Percentiles rank a stretch among this genome's conserved stretches.
Conservation (phyloP, 2,329 filamentous ascomycete species). For the Fusarium nematophilum region DNA sequence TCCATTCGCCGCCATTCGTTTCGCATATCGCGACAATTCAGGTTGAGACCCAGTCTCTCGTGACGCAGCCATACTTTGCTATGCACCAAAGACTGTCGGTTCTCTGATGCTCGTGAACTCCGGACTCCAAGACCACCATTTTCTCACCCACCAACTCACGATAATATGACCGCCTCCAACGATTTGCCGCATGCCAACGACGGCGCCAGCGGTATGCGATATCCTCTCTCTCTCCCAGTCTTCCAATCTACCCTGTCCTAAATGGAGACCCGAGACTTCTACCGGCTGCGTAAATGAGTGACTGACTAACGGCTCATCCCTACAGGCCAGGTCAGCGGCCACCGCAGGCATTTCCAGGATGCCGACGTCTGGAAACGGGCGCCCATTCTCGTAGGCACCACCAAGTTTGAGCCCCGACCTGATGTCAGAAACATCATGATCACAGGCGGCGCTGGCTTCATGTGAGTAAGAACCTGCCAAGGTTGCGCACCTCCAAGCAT, state of each 20-base stretch:
- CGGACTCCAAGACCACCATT: not conserved
- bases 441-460: slow-evolving; percentile 87
- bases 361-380: slow-evolving; percentile 77
- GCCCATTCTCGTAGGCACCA: slow-evolving; percentile 75
- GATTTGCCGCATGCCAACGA: slow-evolving; percentile 23
- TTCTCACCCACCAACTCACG: not conserved
- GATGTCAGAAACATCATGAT: slow-evolving; percentile 85
- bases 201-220: slow-evolving; percentile 22
- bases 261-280: not conserved
- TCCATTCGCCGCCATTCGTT: slow-evolving; percentile 13
- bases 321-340: slow-evolving; percentile 27
- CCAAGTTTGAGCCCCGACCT: slow-evolving; percentile 74
- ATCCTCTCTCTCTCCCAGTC: not conserved
- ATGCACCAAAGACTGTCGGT: slow-evolving; percentile 12
- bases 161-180: slow-evolving; percentile 31
- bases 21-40: slow-evolving; percentile 28
- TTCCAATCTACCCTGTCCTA: not conserved
- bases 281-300: not conserved
- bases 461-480: slow-evolving; percentile 64
- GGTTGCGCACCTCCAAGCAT: not conserved
- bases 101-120: not conserved
- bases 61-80: slow-evolving; percentile 31
- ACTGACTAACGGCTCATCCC: not conserved
- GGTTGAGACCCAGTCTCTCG: slow-evolving; percentile 23
- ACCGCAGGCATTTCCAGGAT: slow-evolving; percentile 63